Evolutionary conservation across 176 grass and related monocot genomes (phyloP), one percentile per base, ranked within the genome.

Genomic region (Ampelocalamus luodianensis): DNA sequence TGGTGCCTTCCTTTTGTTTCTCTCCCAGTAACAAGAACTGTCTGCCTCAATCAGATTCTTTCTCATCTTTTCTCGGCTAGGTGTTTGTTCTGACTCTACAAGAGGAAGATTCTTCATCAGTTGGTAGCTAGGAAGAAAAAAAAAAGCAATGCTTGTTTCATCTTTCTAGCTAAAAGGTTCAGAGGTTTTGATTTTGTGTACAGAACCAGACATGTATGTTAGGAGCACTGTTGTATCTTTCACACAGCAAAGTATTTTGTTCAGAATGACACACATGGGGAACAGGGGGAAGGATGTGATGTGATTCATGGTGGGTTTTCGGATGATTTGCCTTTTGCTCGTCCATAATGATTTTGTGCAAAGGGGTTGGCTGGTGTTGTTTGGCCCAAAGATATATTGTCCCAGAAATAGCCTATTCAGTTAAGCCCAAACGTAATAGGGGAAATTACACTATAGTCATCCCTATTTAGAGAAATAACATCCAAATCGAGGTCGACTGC

Each of bases 101-200:
- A 44, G 46, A 48, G 46, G 68, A 75, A 87, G 60, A 65, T 67
- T 67, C 70, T 27, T 81, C 69, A 23, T 81, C 12, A 17, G 48
- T 48, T 81, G 23, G 45, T 67, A 23, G 45, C 10, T 2, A 4
- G 36, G 58, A 54, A 36, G 44, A 53, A 63, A 63, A 3, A 27
- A 20, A 13, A 50, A 14, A 29, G 23, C 43, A 48, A 26, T 48
- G 15, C 14, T 49, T 46, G 42, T 48, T 72, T 26, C 44, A 17
- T 73, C 71, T 53, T 32, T 54, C 16, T 11, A 17, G 5, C 27
- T 11, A 5, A 12, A 65, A 20, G 14, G 60, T 75, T 84, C 44
- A 12, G 32, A 84, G 29, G 13, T 42, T 65, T 65, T 75, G 20
- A 39, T 65, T 34, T 50, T 26, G 37, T 26, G 48, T 18, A 10